A percentile compares a stretch with the other conserved stretches of the same genome.
Conservation (phyloP, 345 rosid genomes). For the thale cress (Arabidopsis thaliana) region DNA sequence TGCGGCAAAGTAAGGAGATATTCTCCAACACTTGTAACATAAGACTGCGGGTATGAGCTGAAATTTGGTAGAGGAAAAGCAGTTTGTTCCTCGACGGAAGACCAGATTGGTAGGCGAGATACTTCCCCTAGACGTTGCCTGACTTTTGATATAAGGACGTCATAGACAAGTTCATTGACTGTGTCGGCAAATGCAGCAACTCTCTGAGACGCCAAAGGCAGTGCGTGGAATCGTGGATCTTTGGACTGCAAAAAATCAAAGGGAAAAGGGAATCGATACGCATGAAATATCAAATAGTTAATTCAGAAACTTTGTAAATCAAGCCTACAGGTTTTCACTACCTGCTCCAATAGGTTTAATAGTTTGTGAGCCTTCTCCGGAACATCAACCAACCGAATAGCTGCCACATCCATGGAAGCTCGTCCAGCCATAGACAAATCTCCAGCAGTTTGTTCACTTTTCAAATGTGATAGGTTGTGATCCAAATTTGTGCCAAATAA, state of each 20-base stretch:
- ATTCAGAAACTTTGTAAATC: neutral
- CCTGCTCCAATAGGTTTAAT: constrained; percentile 90
- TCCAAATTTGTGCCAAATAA: constrained; percentile 75
- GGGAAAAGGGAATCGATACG: neutral
- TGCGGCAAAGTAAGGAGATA: constrained; percentile 98
- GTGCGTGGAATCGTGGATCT: constrained; percentile 98
- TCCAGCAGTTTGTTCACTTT: constrained; percentile 55
- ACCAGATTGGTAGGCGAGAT: constrained; percentile 84
- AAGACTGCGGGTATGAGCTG: constrained; percentile 93
- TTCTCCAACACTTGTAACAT: constrained; percentile 89
- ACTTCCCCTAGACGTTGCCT: constrained; percentile 88
- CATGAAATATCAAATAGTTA: neutral
- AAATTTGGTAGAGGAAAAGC: constrained; percentile 87
- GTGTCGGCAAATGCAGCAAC: constrained; percentile 83
- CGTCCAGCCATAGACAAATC: constrained; percentile 68
- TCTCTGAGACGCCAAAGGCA: constrained; percentile 89
- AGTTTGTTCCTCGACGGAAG: constrained; percentile 83
- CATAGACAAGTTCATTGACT: constrained; percentile 92
- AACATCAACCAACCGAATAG: constrained; percentile 77
- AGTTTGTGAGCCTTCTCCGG: constrained; percentile 89
- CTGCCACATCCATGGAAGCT: constrained; percentile 91
- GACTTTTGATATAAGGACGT: constrained; percentile 94
- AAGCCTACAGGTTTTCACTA: constrained; percentile 36
- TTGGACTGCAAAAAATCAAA: constrained; percentile 68
- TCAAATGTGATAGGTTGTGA: constrained; percentile 63